Conservation (phyloP, 805 yeast genomes). For the Candida awuae region DNA sequence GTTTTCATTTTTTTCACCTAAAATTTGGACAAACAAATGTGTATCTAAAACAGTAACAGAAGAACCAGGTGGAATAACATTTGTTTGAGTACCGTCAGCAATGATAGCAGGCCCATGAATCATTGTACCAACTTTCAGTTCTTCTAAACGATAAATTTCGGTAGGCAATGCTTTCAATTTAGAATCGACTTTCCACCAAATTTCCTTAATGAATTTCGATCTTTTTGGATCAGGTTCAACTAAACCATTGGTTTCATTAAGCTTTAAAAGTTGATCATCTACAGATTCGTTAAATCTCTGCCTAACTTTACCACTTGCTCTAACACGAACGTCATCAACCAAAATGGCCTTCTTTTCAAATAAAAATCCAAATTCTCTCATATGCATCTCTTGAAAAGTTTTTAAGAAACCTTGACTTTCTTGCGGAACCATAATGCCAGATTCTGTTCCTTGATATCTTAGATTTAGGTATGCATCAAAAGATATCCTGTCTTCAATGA, state of each 20-base stretch:
- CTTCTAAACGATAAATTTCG: slow-evolving; percentile 48
- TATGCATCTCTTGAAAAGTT: slow-evolving; percentile 48
- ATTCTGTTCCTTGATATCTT: slow-evolving; percentile 85
- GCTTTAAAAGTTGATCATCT: slow-evolving; percentile 45
- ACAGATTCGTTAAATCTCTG: slow-evolving; percentile 33
- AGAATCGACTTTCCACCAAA: slow-evolving; percentile 51
- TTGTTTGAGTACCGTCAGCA: slow-evolving; percentile 76
- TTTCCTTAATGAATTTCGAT: slow-evolving; percentile 33
- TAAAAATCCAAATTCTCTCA: slow-evolving; percentile 66
- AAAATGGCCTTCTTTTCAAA: slow-evolving; percentile 45
- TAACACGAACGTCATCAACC: slow-evolving; percentile 66
- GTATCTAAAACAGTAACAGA: slow-evolving; percentile 47
- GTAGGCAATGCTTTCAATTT: slow-evolving; percentile 33
- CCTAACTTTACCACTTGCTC: slow-evolving; percentile 60
- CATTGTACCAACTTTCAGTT: slow-evolving; percentile 43
- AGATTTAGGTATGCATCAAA: slow-evolving; percentile 65
- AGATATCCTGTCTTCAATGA: slow-evolving; percentile 34
- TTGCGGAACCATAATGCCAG: slow-evolving; percentile 61
- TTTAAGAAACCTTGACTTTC: slow-evolving; percentile 29
- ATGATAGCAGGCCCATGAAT: slow-evolving; percentile 68
- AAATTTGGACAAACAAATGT: slow-evolving; percentile 38
- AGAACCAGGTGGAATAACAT: slow-evolving; percentile 58
- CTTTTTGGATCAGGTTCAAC: slow-evolving; percentile 21
- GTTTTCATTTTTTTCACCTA: neutral
- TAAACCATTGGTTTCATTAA: slow-evolving; percentile 18